Evolutionary conservation across 169 alveolate species (phyloP).

Genomic region (Plasmodium relictum): DNA sequence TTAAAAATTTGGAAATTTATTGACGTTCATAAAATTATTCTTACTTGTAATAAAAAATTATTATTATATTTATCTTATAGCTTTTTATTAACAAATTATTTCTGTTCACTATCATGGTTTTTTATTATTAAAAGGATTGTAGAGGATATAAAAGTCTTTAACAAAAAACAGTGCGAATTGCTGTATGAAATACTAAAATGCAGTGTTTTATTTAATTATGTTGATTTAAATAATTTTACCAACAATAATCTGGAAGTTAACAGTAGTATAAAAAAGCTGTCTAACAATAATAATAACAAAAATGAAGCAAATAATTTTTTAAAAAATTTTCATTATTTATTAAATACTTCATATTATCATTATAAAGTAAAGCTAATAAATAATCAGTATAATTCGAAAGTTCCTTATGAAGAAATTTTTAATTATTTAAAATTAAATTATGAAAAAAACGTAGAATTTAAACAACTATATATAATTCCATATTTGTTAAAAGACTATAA

Average conservation of each 20-base stretch:
- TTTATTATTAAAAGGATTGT: slow-evolving; percentile 72
- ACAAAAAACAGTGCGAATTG: slow-evolving; percentile 66
- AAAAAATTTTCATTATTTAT: slow-evolving; percentile 53
- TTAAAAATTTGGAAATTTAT: slow-evolving; percentile 52
- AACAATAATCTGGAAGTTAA: background rate
- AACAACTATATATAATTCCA: slow-evolving; percentile 64
- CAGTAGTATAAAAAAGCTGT: background rate
- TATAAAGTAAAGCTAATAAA: slow-evolving; percentile 66
- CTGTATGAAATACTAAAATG: slow-evolving; percentile 73
- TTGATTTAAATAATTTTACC: slow-evolving; percentile 63
- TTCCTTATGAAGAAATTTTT: slow-evolving; percentile 74
- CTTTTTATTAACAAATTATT: slow-evolving; percentile 65
- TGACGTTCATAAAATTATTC: slow-evolving; percentile 57
- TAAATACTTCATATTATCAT: slow-evolving; percentile 63
- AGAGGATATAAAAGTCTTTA: slow-evolving; percentile 62
- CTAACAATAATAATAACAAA: background rate
- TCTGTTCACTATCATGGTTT: slow-evolving; percentile 55
- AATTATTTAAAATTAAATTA: slow-evolving; percentile 65
- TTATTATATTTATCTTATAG: slow-evolving; percentile 70
- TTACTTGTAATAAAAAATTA: slow-evolving; percentile 56
- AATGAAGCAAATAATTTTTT: slow-evolving; percentile 34
- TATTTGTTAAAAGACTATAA: slow-evolving; percentile 59
- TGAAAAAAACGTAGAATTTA: slow-evolving; percentile 69
- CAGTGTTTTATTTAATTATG: slow-evolving; percentile 40
- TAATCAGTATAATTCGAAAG: slow-evolving; percentile 54